phyloP scores from a whole-genome alignment of 2,329 filamentous ascomycete species.

The Clarireedia homoeocarpa region DNA sequence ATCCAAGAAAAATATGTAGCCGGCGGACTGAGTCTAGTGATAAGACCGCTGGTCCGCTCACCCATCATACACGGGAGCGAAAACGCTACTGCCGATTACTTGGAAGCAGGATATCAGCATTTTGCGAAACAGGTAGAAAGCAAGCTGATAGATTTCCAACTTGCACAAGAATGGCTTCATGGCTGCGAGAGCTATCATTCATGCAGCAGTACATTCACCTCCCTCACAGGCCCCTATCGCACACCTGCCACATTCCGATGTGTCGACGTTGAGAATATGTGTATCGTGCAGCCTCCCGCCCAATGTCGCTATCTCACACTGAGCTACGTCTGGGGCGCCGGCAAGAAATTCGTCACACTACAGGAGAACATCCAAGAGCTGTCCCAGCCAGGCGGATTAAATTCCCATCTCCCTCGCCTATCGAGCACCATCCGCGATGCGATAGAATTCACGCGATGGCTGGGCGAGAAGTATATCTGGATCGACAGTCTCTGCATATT shows the following conservation, averaged over 20 bases:
- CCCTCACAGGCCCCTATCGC: background rate
- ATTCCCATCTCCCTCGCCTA: background rate
- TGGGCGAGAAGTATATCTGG: conserved; percentile 1
- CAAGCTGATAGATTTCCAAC: background rate
- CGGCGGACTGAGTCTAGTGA: background rate
- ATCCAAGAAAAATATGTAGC: background rate
- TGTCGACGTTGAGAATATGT: background rate
- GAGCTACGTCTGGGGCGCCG: background rate
- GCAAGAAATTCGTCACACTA: background rate
- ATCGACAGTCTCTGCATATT: conserved; percentile 7
- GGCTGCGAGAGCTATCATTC: background rate
- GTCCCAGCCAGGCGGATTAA: background rate
- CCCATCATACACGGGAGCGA: no score
- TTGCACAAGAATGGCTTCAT: background rate
- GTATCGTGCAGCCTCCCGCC: background rate
- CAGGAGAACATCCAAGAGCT: background rate
- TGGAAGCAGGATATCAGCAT: background rate
- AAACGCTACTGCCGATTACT: background rate
- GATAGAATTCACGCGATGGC: background rate
- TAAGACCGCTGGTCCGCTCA: background rate
- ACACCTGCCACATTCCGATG: background rate
- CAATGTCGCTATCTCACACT: background rate
- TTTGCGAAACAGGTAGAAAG: background rate
- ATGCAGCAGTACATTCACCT: background rate
- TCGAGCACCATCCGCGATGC: background rate